phyloP scores from a whole-genome alignment of 2,329 filamentous ascomycete species.

The Lachnellula suecica region DNA sequence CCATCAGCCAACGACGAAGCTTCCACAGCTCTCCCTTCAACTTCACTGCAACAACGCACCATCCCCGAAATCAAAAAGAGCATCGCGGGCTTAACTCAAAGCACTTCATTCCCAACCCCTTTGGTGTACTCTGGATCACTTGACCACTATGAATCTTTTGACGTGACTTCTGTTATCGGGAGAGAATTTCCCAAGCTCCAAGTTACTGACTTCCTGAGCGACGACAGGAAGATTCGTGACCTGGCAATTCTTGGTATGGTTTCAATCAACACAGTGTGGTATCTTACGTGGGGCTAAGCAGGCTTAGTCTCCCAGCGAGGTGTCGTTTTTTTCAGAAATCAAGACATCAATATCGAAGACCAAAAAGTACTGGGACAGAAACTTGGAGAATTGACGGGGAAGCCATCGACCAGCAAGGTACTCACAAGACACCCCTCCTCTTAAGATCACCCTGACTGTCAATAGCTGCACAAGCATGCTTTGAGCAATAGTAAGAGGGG shows the following conservation, averaged over 20 bases:
- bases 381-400: slow-evolving; percentile 43
- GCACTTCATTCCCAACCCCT: slow-evolving; percentile 11
- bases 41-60: background rate
- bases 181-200: slow-evolving; percentile 40
- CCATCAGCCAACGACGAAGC: background rate
- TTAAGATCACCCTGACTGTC: background rate
- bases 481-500: slow-evolving; percentile 49
- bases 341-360: slow-evolving; percentile 44
- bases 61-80: background rate
- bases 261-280: background rate
- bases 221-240: slow-evolving; percentile 34
- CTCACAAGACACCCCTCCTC: slow-evolving; percentile 1
- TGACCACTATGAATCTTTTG: slow-evolving; percentile 32
- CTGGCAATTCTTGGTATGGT: slow-evolving; percentile 27
- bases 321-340: slow-evolving; percentile 50
- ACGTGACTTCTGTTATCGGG: slow-evolving; percentile 40
- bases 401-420: slow-evolving; percentile 16
- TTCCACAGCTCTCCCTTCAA: background rate
- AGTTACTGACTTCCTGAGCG: slow-evolving; percentile 34
- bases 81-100: slow-evolving; percentile 1
- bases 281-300: background rate
- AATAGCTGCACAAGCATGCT: slow-evolving; percentile 54
- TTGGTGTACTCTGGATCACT: slow-evolving; percentile 26
- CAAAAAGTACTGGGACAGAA: slow-evolving; percentile 46
- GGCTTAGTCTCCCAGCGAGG: slow-evolving; percentile 44